phyloP scores from a whole-genome alignment of 1,284 basidiomycete species.

The Peniophora sp. region DNA sequence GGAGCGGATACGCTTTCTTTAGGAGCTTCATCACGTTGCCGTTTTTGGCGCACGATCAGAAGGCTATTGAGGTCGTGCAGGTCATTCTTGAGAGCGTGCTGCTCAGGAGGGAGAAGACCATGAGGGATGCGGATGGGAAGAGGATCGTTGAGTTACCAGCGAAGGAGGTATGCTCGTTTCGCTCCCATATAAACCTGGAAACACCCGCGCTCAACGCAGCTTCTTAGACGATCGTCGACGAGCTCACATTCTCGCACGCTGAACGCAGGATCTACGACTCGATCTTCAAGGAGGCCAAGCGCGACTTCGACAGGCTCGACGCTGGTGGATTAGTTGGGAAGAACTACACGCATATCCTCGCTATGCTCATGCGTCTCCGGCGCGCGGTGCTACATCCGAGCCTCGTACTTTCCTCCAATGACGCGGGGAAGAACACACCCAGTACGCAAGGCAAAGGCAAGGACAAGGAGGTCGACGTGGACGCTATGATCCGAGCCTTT shows the following conservation, averaged over 20 bases:
- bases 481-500: constrained; percentile 58
- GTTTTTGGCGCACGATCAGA: constrained; percentile 81
- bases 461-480: constrained; percentile 42
- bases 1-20: constrained; percentile 87
- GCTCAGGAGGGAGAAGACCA: constrained; percentile 90
- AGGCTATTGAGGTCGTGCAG: constrained; percentile 89
- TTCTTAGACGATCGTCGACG: constrained; percentile 52
- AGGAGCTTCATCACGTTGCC: constrained; percentile 86
- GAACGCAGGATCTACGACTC: constrained; percentile 81
- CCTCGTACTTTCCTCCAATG: constrained; percentile 56
- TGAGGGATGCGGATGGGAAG: constrained; percentile 84
- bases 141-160: constrained; percentile 85
- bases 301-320: constrained; percentile 67
- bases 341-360: constrained; percentile 86
- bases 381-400: constrained; percentile 83
- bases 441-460: constrained; percentile 19
- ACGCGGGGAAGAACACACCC: constrained; percentile 18
- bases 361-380: constrained; percentile 87
- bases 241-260: constrained; percentile 66
- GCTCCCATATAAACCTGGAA: constrained; percentile 4
- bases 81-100: constrained; percentile 86
- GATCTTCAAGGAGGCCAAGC: constrained; percentile 61
- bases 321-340: constrained; percentile 73
- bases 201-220: neutral
- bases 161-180: constrained; percentile 54